Base-by-base conservation (phyloP, 306 rosid genomes). In the Cyamopsis tetragonoloba region DNA sequence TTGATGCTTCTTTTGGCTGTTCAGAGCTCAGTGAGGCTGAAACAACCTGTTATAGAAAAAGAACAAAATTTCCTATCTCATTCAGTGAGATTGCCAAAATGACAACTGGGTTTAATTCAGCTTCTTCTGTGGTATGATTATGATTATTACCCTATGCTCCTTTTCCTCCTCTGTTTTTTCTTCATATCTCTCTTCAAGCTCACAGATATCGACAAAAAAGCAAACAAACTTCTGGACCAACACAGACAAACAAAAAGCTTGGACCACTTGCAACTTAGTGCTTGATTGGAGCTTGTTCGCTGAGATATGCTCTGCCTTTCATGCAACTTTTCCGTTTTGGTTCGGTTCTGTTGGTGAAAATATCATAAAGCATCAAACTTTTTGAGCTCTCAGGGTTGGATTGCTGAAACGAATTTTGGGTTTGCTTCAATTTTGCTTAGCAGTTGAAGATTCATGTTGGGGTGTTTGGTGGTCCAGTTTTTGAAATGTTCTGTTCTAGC, bases 141-240 rank as follows among this genome's bases (percentile, higher is more conserved):
- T 82, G 85, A 85, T 87, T 77, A 80, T 74, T 83, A 61, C 68
- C 68, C 72, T 72, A 48, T 74, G 80, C 57, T 83, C 17, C 75
- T 72, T 39, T 61, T 49, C 42, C 66, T 41, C 54, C 22, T 50
- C 74, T 14, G 54, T 59, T 50, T 74, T 80, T 75, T 79, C 44
- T 60, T 12, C 15, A 71, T 77, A 71, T 74, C 46, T 81, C 46
- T 81, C 70, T 49, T 62, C 53, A 63, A 63, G 75, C 58, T 50
- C 86, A 66, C 53, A 34, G 62, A 62, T 65, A 53, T 66, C 62
- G 56, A 58, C 72, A 73, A 74, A 76, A 69, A 38, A 71, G 41
- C 56, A 35, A 71, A 46, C 56, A 35, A 55, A n/a, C 72, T 73
- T 46, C 58, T 68, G 47, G 54, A 43, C 75, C 61, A 55, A 47